A percentile compares a stretch with the other conserved stretches of the same genome.
Evolutionary conservation across 2,329 filamentous ascomycete genomes (phyloP).

Genomic region (Fusarium illudens): DNA sequence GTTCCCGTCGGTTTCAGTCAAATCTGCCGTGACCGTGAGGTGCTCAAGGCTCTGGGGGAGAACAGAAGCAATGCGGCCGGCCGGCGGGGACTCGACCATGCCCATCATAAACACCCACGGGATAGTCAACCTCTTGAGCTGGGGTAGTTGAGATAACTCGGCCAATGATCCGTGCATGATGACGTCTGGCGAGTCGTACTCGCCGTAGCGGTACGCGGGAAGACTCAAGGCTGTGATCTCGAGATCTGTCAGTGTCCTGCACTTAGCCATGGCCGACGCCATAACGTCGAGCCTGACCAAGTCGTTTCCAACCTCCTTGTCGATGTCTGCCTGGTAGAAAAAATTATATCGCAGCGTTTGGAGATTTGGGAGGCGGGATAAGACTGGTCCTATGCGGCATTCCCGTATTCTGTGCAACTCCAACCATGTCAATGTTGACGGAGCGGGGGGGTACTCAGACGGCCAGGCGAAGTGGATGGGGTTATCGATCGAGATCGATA

Average conservation of each 20-base stretch:
- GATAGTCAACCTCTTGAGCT: neutral
- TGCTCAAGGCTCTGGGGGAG: neutral
- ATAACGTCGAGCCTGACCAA: neutral
- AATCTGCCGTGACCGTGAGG: neutral
- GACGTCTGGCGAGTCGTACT: neutral
- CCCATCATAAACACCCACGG: neutral
- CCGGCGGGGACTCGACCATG: fast-evolving
- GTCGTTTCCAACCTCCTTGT: neutral
- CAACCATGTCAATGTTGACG: neutral
- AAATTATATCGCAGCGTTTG: slow-evolving; percentile 9
- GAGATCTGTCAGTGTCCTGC: neutral
- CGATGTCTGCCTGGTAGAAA: slow-evolving; percentile 6
- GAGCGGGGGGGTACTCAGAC: neutral
- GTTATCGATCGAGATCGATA: slow-evolving; percentile 18
- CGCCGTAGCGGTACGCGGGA: neutral
- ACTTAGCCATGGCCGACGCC: neutral
- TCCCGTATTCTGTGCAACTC: slow-evolving; percentile 17
- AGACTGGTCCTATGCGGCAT: neutral
- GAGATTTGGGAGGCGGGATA: neutral
- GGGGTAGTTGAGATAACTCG: neutral
- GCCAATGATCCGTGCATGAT: neutral
- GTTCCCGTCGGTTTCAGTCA: neutral
- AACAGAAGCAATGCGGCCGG: neutral
- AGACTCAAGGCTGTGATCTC: neutral
- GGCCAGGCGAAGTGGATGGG: slow-evolving; percentile 14